phyloP scores from a whole-genome alignment of 805 yeast species.

The Cyberlindnera mississippiensis region DNA sequence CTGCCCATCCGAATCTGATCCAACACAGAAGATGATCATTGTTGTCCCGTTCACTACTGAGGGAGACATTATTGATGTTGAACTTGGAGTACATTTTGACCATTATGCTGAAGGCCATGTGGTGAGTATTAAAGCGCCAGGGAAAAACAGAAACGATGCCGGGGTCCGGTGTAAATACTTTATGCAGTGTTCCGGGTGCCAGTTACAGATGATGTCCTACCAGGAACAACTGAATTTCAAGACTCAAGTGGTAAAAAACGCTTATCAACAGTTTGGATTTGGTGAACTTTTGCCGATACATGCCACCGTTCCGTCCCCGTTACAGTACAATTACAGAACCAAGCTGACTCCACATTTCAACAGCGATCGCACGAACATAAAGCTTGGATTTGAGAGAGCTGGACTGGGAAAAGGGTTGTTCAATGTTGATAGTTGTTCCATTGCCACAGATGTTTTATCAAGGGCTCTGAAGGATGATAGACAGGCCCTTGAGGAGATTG shows the following conservation, averaged over 20 bases:
- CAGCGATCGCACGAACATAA: constrained; percentile 54
- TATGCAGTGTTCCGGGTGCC: constrained; percentile 91
- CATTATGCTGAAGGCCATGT: constrained; percentile 71
- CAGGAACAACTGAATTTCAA: constrained; percentile 68
- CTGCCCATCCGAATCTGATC: constrained; percentile 46
- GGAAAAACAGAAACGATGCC: constrained; percentile 49
- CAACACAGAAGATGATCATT: constrained; percentile 43
- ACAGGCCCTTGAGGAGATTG: constrained; percentile 39
- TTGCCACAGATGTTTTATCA: constrained; percentile 80
- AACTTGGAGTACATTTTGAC: constrained; percentile 71
- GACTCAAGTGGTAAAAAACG: constrained; percentile 67
- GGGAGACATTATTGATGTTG: constrained; percentile 70
- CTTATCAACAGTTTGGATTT: constrained; percentile 74
- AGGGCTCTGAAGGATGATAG: constrained; percentile 70
- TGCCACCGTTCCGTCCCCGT: constrained; percentile 73
- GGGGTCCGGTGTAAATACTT: constrained; percentile 65
- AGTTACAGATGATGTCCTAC: constrained; percentile 76
- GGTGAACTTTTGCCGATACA: constrained; percentile 45
- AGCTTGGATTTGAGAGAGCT: constrained; percentile 74
- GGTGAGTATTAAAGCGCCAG: constrained; percentile 41
- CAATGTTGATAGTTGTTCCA: constrained; percentile 87
- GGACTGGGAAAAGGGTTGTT: constrained; percentile 43
- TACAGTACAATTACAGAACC: constrained; percentile 72
- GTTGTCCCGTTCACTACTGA: constrained; percentile 81
- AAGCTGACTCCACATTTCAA: constrained; percentile 95